These are phyloP conservation scores for Pestalotiopsis sp. DNA, from an alignment of 2,329 filamentous ascomycete genomes.

Conservation along the genomic window DNA sequence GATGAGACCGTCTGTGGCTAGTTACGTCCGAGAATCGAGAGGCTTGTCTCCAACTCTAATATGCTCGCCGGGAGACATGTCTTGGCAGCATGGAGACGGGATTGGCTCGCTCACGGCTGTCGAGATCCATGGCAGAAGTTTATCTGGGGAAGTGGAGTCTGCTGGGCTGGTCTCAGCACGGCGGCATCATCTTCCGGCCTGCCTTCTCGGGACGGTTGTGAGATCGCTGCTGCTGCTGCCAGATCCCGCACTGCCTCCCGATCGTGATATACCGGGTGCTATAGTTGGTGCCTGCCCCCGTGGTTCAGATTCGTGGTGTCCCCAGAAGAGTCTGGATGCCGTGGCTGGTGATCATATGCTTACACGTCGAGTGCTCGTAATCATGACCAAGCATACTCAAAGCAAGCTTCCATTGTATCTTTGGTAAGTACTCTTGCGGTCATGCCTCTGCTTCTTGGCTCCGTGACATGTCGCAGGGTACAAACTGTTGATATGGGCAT, in stretches of 20 bases:
- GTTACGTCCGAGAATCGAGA: background rate
- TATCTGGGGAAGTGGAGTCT: background rate
- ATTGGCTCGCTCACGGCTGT: background rate
- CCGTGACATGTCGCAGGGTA: too few species aligned
- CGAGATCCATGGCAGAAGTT: background rate
- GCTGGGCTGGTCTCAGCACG: background rate
- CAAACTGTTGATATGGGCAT: too few species aligned
- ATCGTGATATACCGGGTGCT: background rate
- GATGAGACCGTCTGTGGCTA: background rate
- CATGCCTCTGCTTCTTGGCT: background rate
- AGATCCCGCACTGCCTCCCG: background rate
- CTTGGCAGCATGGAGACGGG: background rate
- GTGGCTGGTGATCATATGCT: background rate
- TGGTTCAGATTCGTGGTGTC: background rate
- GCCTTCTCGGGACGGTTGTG: background rate
- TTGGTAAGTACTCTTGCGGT: background rate
- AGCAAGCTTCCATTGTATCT: background rate
- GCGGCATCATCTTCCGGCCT: background rate
- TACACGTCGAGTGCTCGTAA: background rate
- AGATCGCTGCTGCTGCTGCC: background rate
- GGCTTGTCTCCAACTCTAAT: background rate
- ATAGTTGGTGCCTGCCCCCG: background rate
- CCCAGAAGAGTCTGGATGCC: background rate
- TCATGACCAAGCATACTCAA: background rate
- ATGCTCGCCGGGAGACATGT: background rate